phyloP scores from a whole-genome alignment of 768 basidiomycete species.

The Jaapia argillacea region DNA sequence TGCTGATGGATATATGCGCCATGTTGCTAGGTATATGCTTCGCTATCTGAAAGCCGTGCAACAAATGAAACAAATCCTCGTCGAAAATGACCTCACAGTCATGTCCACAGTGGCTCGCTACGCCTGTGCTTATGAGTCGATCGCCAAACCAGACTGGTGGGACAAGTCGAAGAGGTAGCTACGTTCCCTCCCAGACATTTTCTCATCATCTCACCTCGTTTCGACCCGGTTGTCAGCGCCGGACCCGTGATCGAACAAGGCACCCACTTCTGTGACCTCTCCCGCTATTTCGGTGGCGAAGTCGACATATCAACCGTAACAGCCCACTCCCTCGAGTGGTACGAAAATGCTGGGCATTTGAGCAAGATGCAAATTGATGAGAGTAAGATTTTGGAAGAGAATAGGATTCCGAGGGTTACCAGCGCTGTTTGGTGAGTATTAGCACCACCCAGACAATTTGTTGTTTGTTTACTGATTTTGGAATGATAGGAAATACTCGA shows the following conservation, averaged over 20 bases:
- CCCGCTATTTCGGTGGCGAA: constrained; percentile 94
- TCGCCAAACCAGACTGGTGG: constrained; percentile 87
- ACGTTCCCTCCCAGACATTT: background rate
- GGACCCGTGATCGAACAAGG: constrained; percentile 87
- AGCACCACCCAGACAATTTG: background rate
- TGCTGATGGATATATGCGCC: background rate
- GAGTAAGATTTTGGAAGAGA: constrained; percentile 69
- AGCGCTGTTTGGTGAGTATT: constrained; percentile 77
- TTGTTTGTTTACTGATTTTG: background rate
- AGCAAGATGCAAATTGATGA: constrained; percentile 81
- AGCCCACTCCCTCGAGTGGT: constrained; percentile 89
- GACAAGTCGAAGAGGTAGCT: constrained; percentile 74
- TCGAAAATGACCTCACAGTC: constrained; percentile 88
- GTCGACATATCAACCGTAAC: constrained; percentile 73
- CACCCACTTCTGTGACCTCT: constrained; percentile 95
- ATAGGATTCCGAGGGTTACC: constrained; percentile 91
- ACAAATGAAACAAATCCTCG: constrained; percentile 93
- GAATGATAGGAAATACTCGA: constrained; percentile 89
- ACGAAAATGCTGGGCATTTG: constrained; percentile 80
- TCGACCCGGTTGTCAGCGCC: constrained; percentile 33
- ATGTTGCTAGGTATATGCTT: constrained; percentile 87
- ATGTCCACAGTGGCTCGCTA: constrained; percentile 97
- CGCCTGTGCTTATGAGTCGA: constrained; percentile 76
- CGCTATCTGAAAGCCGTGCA: constrained; percentile 90
- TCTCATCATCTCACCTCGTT: constrained; percentile 2